These are phyloP conservation scores for Pythium phragmiticola DNA, from an alignment of 352 stramenopile genomes.

Conservation along the genomic window DNA sequence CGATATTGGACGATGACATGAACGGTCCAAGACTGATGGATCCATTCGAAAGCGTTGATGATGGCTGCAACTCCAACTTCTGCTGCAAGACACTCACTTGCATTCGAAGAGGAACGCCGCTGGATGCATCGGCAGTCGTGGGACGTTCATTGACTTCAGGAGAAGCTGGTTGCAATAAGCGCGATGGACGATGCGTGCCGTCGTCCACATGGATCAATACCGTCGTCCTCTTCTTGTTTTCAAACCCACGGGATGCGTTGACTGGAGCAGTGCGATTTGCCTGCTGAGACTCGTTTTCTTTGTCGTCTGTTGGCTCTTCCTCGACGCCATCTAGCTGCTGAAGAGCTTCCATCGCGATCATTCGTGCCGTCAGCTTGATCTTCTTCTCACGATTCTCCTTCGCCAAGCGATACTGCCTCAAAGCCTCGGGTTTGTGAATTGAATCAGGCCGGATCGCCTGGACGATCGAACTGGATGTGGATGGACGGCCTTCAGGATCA, in stretches of 20 bases:
- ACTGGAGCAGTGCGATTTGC: constrained; percentile 13
- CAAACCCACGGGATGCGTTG: not conserved
- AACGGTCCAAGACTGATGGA: constrained; percentile 38
- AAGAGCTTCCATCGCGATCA: constrained; percentile 61
- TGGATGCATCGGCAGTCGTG: too few relatives aligned
- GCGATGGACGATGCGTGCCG: constrained; percentile 37
- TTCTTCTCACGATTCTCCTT: constrained; percentile 25
- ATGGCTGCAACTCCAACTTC: constrained; percentile 38
- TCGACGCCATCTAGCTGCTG: constrained; percentile 30
- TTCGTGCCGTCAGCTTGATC: constrained; percentile 44
- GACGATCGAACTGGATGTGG: not conserved
- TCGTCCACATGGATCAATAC: constrained; percentile 36
- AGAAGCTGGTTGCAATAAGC: constrained; percentile 27
- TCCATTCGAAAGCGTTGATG: constrained; percentile 28
- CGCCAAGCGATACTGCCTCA: constrained; percentile 22
- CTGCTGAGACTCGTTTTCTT: constrained; percentile 26
- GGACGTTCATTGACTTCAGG: not conserved
- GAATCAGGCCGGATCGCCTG: too few relatives aligned
- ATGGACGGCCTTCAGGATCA: not conserved
- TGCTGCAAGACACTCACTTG: constrained; percentile 39
- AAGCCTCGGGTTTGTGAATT: constrained; percentile 2
- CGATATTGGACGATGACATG: constrained; percentile 46
- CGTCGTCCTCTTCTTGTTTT: constrained; percentile 16
- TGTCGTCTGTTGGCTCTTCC: constrained; percentile 15
- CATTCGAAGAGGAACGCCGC: constrained; percentile 9